These are phyloP conservation scores for Coprinopsis cinerea DNA, from an alignment of 768 basidiomycete genomes.

Conservation along the genomic window DNA sequence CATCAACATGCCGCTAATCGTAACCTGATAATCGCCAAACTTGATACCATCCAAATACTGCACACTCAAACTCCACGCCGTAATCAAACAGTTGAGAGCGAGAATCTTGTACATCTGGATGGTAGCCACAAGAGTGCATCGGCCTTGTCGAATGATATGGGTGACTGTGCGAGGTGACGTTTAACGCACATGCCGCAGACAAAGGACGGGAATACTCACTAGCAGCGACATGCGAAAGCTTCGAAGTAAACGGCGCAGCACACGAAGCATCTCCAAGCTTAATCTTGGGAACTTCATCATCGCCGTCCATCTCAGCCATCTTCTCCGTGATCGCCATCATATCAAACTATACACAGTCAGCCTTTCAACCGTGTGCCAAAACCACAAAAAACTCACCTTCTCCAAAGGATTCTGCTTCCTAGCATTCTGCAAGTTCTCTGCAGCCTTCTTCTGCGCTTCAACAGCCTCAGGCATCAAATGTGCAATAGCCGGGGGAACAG, in stretches of 20 bases:
- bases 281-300: conserved; percentile 94
- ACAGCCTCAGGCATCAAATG: conserved; percentile 89
- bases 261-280: conserved; percentile 99
- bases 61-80: conserved; percentile 96
- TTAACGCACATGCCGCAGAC: background rate
- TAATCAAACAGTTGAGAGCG: conserved; percentile 95
- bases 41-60: conserved; percentile 99
- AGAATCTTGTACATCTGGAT: conserved; percentile 99
- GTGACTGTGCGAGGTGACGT: conserved; percentile 50
- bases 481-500: conserved; percentile 84
- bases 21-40: conserved; percentile 98
- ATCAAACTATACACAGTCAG: conserved; percentile 25
- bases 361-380: background rate
- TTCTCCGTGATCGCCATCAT: conserved; percentile 22
- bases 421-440: conserved; percentile 55
- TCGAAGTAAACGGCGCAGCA: conserved; percentile 98
- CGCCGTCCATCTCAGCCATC: conserved; percentile 89
- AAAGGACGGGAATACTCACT: conserved; percentile 47
- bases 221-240: conserved; percentile 93
- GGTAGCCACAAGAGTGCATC: conserved; percentile 97
- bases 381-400: conserved; percentile 48
- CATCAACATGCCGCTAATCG: conserved; percentile 95
- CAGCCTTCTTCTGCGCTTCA: conserved; percentile 79
- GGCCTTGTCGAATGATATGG: conserved; percentile 96
- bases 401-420: conserved; percentile 85